These are phyloP conservation scores for Tirmania nivea DNA, from an alignment of 495 filamentous ascomycete genomes.

Conservation along the genomic window DNA sequence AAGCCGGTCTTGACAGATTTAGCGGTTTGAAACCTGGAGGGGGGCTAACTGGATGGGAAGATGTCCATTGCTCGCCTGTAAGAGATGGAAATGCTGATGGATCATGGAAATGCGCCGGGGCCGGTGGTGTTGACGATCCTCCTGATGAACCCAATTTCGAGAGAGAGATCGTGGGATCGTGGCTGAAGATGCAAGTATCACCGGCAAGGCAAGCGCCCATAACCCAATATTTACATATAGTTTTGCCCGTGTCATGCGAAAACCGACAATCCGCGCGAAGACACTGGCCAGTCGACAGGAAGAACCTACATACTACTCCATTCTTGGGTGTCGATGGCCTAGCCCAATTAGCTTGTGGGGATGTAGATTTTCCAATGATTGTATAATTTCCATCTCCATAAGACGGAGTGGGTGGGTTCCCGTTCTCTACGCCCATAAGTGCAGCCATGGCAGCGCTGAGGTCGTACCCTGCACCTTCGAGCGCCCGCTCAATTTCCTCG, in stretches of 20 bases:
- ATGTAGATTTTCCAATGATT: constrained; percentile 81
- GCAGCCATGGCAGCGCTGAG: constrained; percentile 70
- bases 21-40: constrained; percentile 40
- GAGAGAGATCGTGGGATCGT: constrained; percentile 50
- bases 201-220: constrained; percentile 92
- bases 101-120: constrained; percentile 66
- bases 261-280: constrained; percentile 90
- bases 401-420: constrained; percentile 20
- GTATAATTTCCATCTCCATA: constrained; percentile 28
- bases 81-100: constrained; percentile 76
- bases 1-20: constrained; percentile 54
- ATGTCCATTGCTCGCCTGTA: constrained; percentile 40
- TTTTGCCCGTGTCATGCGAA: constrained; percentile 84
- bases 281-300: constrained; percentile 75
- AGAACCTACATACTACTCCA: constrained; percentile 89
- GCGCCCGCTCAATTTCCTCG: constrained; percentile 75
- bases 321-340: constrained; percentile 58
- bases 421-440: constrained; percentile 44
- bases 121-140: constrained; percentile 8
- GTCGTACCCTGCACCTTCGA: constrained; percentile 81
- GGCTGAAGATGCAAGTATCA: constrained; percentile 87
- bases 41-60: constrained; percentile 30
- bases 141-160: constrained; percentile 14
- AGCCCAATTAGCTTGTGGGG: constrained; percentile 27
- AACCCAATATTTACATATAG: constrained; percentile 99